Conservation (phyloP, 106 monocot genomes). For the Triglochin maritima region DNA sequence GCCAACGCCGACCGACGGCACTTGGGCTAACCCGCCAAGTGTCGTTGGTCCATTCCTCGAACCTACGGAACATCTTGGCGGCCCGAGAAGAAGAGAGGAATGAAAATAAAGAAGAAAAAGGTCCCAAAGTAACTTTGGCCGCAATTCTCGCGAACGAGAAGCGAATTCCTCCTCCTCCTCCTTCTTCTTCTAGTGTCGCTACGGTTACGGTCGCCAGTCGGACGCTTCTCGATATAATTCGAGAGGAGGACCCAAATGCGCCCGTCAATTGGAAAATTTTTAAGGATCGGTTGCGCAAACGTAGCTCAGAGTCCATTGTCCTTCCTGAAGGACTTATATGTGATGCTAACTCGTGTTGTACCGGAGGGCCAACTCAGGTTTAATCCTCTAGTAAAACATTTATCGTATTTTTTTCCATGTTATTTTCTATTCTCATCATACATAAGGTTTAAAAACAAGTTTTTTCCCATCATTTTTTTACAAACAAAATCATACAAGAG, state of each 20-base stretch:
- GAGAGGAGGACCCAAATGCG: constrained; percentile 3
- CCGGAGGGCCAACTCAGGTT: no score
- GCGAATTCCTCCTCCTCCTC: background rate
- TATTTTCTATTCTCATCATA: no score
- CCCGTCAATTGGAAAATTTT: constrained; percentile 7
- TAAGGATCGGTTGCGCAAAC: constrained; percentile 5
- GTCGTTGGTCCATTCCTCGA: constrained; percentile 3
- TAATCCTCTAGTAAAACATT: no score
- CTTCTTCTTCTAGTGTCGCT: background rate
- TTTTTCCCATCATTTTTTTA: no score
- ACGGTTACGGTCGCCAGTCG: background rate
- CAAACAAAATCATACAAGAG: no score
- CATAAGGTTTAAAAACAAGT: no score
- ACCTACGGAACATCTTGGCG: constrained; percentile 3
- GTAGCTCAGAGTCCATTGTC: background rate
- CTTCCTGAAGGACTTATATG: no score
- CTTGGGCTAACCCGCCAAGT: background rate
- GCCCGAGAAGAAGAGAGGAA: background rate
- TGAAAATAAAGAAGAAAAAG: no score
- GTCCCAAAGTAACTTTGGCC: background rate
- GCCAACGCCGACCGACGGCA: background rate
- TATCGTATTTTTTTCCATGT: no score
- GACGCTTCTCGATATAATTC: constrained; percentile 16
- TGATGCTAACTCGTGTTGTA: no score
- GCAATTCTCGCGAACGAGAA: constrained; percentile 1